These are phyloP conservation scores for Globisporangium cederbergense DNA, from an alignment of 352 stramenopile genomes.

Conservation along the genomic window DNA sequence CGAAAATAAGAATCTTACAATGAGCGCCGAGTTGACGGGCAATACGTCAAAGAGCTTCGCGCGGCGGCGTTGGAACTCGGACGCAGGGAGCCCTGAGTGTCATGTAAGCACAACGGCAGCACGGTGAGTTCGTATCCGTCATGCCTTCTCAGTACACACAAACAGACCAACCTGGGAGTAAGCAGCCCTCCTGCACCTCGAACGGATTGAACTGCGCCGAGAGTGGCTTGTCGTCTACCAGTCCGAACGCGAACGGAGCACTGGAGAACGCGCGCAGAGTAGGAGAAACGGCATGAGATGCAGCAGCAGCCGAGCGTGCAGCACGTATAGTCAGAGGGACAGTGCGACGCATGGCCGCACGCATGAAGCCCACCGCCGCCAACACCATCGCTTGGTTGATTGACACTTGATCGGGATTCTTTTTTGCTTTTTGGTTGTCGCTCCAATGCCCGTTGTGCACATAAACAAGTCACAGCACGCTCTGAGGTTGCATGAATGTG, in stretches of 20 bases:
- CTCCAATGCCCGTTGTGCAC: neutral
- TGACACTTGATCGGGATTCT: neutral
- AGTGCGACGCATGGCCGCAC: conserved; percentile 2
- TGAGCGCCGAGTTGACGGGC: conserved; percentile 69
- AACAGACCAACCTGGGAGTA: conserved; percentile 40
- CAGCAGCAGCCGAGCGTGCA: neutral
- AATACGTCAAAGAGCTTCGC: conserved; percentile 57
- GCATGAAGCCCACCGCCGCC: neutral
- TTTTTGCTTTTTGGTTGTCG: neutral
- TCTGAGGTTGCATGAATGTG: neutral
- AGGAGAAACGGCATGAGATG: neutral
- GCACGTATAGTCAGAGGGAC: neutral
- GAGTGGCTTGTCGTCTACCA: conserved; percentile 16
- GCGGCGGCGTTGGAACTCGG: conserved; percentile 65
- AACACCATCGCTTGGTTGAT: neutral
- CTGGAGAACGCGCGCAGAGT: conserved; percentile 7
- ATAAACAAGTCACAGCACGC: neutral
- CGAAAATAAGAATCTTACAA: conserved; percentile 29
- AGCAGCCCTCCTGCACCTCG: conserved; percentile 34
- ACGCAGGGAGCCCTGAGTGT: conserved; percentile 39
- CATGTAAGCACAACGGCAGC: neutral
- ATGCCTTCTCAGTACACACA: too few species aligned
- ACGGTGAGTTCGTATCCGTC: too few species aligned
- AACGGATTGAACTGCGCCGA: conserved; percentile 40
- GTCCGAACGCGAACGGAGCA: conserved; percentile 31